A percentile compares a stretch with the other conserved stretches of the same genome.
Evolutionary conservation across 208 protist genomes (phyloP).

Genomic region (Porcisia hertigi): DNA sequence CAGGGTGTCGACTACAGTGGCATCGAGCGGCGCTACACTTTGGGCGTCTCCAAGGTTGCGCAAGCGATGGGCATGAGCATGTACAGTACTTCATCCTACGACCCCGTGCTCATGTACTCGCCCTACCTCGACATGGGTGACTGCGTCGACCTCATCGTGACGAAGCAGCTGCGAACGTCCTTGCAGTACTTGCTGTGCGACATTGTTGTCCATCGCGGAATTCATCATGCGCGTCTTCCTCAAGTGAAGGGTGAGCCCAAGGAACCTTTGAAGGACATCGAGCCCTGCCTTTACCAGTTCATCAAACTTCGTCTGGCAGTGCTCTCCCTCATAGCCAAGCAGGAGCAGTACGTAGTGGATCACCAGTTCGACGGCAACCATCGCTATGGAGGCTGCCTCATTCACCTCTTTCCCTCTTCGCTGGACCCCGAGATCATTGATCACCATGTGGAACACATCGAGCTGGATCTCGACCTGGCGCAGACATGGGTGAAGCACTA

Average conservation of each 20-base stretch:
- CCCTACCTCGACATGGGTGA: conserved; percentile 78
- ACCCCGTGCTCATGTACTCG: conserved; percentile 81
- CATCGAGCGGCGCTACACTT: conserved; percentile 82
- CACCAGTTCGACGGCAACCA: conserved; percentile 82
- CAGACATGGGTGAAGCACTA: conserved; percentile 87
- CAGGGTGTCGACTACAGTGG: conserved; percentile 82
- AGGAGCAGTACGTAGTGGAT: conserved; percentile 89
- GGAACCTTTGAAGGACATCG: conserved; percentile 63
- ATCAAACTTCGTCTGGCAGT: conserved; percentile 83
- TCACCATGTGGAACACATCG: conserved; percentile 79
- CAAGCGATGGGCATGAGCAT: conserved; percentile 89
- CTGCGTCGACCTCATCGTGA: conserved; percentile 80
- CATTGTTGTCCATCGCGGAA: conserved; percentile 79
- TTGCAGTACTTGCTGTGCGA: conserved; percentile 85
- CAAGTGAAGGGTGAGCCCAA: conserved; percentile 58
- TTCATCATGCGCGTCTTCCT: conserved; percentile 64
- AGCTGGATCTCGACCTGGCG: conserved; percentile 80
- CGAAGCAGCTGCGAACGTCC: conserved; percentile 83
- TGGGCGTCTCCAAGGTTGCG: conserved; percentile 74
- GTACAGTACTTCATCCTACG: conserved; percentile 78
- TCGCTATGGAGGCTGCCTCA: conserved; percentile 82
- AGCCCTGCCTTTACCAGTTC: conserved; percentile 85
- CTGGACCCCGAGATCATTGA: conserved; percentile 83
- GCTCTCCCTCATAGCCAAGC: conserved; percentile 70
- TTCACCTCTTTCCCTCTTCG: conserved; percentile 87